These are phyloP conservation scores for Bipolaris victoriae DNA, from an alignment of 2,329 filamentous ascomycete genomes.

Conservation along the genomic window DNA sequence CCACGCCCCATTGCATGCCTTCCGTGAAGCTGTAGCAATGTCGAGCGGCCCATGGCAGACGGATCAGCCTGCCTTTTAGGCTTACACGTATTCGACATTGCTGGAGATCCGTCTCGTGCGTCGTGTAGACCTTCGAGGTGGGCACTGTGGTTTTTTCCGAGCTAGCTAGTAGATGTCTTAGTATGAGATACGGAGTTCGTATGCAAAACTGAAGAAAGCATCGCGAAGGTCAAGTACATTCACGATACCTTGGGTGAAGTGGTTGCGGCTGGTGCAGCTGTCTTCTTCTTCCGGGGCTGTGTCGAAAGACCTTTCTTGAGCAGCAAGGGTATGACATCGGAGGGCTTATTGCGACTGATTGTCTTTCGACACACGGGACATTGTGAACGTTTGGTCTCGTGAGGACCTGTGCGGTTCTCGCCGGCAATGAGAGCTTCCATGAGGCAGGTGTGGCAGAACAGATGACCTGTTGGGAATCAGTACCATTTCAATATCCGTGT, in stretches of 20 bases:
- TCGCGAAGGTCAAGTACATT: slow-evolving; percentile 21
- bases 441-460: slow-evolving; percentile 69
- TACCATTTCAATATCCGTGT: neutral
- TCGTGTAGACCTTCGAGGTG: neutral
- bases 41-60: neutral
- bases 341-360: slow-evolving; percentile 48
- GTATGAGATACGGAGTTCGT: neutral
- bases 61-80: fast-evolving
- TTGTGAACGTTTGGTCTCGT: slow-evolving; percentile 51
- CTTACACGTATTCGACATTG: neutral
- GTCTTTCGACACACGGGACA: slow-evolving; percentile 58
- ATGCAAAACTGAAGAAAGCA: slow-evolving; percentile 5
- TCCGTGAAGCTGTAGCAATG: neutral
- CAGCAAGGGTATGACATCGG: slow-evolving; percentile 52
- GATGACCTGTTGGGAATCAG: slow-evolving; percentile 56
- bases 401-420: slow-evolving; percentile 56
- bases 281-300: slow-evolving; percentile 43
- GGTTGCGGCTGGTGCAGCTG: slow-evolving; percentile 9
- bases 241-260: slow-evolving; percentile 28
- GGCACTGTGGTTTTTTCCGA: neutral
- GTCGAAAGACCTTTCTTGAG: slow-evolving; percentile 49
- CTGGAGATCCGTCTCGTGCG: neutral
- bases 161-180: slow-evolving; percentile 5
- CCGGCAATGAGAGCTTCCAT: slow-evolving; percentile 64
- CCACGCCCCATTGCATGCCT: neutral